Evolutionary conservation across 306 rosid species (phyloP).

Genomic region (Alnus glutinosa): DNA sequence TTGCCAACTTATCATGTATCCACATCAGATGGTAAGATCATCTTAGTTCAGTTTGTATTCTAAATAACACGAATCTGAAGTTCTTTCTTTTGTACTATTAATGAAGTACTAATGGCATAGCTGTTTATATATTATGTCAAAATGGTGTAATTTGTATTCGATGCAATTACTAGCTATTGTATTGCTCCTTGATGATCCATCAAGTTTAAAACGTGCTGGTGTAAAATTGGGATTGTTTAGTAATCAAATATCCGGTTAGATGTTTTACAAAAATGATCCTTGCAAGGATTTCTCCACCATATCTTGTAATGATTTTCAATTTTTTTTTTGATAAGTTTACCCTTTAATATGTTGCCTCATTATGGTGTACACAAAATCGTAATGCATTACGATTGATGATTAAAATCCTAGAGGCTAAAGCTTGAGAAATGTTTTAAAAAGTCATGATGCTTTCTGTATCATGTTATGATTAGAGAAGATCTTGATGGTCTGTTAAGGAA

Average conservation of each 20-base stretch:
- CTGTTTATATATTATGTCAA: neutral
- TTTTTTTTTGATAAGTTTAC: neutral
- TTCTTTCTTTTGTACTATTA: conserved; percentile 1
- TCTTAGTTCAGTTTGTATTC: conserved; percentile 17
- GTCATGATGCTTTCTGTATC: neutral
- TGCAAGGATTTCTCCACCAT: neutral
- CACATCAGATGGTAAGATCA: conserved; percentile 44
- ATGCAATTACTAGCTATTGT: neutral
- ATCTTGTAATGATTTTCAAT: neutral
- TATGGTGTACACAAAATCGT: neutral
- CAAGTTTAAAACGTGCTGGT: neutral
- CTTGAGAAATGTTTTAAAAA: neutral
- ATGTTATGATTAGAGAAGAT: neutral
- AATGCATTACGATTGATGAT: too few relatives aligned
- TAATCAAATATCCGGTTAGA: neutral
- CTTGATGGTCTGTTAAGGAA: neutral
- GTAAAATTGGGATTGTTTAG: neutral
- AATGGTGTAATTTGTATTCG: neutral
- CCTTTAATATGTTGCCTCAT: neutral
- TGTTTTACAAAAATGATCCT: neutral
- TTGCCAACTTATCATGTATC: conserved; percentile 49
- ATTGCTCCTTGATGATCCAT: neutral
- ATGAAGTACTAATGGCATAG: conserved; percentile 2
- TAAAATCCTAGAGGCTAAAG: neutral
- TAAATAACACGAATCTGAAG: neutral